Conservation (phyloP, 2,329 filamentous ascomycete species). For the Monilinia fructigena region DNA sequence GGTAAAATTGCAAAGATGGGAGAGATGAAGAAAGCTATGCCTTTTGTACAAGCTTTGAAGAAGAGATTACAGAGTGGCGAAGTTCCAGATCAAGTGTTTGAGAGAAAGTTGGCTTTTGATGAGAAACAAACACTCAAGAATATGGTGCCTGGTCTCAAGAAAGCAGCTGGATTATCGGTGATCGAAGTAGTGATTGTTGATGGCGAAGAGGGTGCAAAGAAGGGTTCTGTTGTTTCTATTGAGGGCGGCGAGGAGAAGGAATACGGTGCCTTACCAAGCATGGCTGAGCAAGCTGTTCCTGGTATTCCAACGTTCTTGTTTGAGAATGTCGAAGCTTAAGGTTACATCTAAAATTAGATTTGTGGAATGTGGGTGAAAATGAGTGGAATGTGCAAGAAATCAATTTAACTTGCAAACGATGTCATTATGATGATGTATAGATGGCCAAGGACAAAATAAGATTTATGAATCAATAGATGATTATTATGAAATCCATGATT, state of each 20-base stretch:
- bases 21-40: conserved; percentile 98
- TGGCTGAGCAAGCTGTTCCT: conserved; percentile 74
- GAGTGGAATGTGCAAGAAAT: background rate
- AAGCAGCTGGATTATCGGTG: conserved; percentile 66
- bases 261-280: conserved; percentile 54
- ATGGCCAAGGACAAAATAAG: background rate
- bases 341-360: background rate
- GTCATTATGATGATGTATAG: background rate
- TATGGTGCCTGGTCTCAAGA: conserved; percentile 78
- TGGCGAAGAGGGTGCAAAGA: conserved; percentile 66
- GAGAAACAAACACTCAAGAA: conserved; percentile 72
- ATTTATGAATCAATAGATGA: conserved; percentile 5
- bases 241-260: conserved; percentile 60
- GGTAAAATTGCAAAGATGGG: conserved; percentile 76
- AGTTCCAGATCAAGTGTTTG: conserved; percentile 65
- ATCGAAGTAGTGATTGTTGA: conserved; percentile 72
- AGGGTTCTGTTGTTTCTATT: conserved; percentile 52
- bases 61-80: conserved; percentile 73
- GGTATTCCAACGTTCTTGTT: conserved; percentile 81
- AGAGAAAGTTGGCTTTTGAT: conserved; percentile 83
- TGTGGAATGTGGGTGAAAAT: conserved; percentile 2
- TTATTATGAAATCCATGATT: background rate
- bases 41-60: conserved; percentile 87
- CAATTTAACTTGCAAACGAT: background rate
- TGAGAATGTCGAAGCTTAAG: conserved; percentile 62